A percentile compares a stretch with the other conserved stretches of the same genome.
Evolutionary conservation across 768 basidiomycete genomes (phyloP).

Genomic region (Rhodotorula paludigena): DNA sequence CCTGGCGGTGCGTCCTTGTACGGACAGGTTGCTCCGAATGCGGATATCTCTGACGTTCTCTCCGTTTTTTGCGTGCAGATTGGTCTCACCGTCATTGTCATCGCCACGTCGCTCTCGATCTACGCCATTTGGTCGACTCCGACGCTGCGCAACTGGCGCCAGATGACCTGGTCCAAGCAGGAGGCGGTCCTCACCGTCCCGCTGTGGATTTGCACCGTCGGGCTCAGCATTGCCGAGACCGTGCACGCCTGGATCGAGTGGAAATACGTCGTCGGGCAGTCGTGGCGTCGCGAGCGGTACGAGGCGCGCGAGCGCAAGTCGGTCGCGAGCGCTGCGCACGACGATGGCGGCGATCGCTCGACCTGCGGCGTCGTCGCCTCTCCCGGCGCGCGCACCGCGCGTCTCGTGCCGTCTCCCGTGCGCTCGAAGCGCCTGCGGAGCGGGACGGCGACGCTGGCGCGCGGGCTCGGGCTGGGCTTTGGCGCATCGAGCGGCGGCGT

Average conservation of each 20-base stretch:
- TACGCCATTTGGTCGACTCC: background rate
- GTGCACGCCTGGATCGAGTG: background rate
- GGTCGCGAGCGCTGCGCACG: too few species aligned
- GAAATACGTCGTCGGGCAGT: background rate
- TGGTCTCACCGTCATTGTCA: background rate
- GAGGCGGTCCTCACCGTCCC: slow-evolving; percentile 1
- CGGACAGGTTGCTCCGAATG: background rate
- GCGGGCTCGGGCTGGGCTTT: too few species aligned
- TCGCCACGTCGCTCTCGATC: background rate
- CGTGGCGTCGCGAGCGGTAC: background rate
- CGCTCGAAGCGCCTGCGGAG: too few species aligned
- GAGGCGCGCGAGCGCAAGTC: background rate
- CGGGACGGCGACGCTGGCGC: too few species aligned
- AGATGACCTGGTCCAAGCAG: background rate
- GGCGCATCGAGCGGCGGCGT: too few species aligned
- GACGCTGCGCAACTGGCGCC: background rate
- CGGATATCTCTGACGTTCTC: background rate
- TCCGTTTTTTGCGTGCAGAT: background rate
- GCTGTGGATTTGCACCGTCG: background rate
- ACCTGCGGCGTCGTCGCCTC: too few species aligned
- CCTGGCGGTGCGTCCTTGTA: background rate
- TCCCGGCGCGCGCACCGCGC: too few species aligned
- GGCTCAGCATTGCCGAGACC: background rate
- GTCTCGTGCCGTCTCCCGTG: too few species aligned
- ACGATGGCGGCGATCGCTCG: too few species aligned